phyloP scores from a whole-genome alignment of 2,329 filamentous ascomycete species.

The Exophiala mesophila region DNA sequence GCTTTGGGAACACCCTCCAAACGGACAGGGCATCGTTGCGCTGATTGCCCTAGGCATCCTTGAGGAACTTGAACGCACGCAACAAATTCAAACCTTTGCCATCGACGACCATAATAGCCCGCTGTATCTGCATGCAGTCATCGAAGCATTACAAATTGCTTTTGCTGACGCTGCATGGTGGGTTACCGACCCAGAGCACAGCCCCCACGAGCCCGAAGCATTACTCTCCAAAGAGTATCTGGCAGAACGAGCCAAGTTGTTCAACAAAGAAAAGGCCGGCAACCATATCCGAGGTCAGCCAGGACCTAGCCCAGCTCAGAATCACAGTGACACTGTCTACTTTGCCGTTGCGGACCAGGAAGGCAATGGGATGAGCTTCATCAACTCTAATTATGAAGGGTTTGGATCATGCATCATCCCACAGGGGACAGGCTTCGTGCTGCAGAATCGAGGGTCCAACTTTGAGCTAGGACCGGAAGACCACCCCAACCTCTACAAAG shows the following conservation, averaged over 20 bases:
- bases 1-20: constrained; percentile 95
- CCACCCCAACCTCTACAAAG: constrained; percentile 76
- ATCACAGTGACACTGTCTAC: constrained; percentile 89
- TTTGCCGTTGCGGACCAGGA: constrained; percentile 75
- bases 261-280: constrained; percentile 50
- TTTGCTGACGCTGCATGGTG: constrained; percentile 91
- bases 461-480: constrained; percentile 62
- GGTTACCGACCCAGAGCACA: constrained; percentile 59
- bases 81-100: constrained; percentile 67
- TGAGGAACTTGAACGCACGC: constrained; percentile 72
- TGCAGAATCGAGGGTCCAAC: constrained; percentile 86
- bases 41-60: constrained; percentile 91
- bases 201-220: constrained; percentile 59
- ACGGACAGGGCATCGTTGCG: constrained; percentile 92
- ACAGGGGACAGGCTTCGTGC: constrained; percentile 77
- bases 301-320: constrained; percentile 65
- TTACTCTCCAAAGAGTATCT: constrained; percentile 73
- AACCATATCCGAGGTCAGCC: constrained; percentile 60
- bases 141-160: constrained; percentile 81
- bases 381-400: constrained; percentile 89
- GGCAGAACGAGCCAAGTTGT: constrained; percentile 61
- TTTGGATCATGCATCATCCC: constrained; percentile 85
- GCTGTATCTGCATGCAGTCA: constrained; percentile 75
- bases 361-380: constrained; percentile 92
- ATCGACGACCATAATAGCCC: constrained; percentile 73